A percentile compares a stretch with the other conserved stretches of the same genome.
These are phyloP conservation scores for Penicillium argentinense DNA, from an alignment of 495 filamentous ascomycete genomes.

Conservation along the genomic window DNA sequence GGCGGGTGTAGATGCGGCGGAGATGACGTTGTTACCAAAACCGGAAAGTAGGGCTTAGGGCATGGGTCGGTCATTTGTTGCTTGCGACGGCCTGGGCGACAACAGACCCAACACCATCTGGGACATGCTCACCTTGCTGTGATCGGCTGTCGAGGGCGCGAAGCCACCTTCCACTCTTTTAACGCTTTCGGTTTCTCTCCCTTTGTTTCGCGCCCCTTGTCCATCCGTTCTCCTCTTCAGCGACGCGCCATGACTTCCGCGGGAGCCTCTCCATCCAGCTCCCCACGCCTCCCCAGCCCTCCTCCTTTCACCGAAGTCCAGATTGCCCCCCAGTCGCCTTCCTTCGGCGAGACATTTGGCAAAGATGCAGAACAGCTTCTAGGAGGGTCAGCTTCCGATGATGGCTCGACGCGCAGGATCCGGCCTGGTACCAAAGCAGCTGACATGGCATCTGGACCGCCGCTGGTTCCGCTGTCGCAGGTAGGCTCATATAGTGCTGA, in stretches of 20 bases:
- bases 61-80: conserved; percentile 31
- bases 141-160: conserved; percentile 15
- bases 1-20: conserved; percentile 48
- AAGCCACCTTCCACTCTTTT: conserved; percentile 25
- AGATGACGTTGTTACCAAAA: conserved; percentile 42
- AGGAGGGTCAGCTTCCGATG: conserved; percentile 51
- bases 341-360: conserved; percentile 53
- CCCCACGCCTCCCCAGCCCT: conserved; percentile 83
- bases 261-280: conserved; percentile 70
- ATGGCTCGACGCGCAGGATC: conserved; percentile 77
- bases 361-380: conserved; percentile 35
- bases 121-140: conserved; percentile 15
- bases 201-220: conserved; percentile 18
- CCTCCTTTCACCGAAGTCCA: conserved; percentile 90
- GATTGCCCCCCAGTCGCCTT: conserved; percentile 79
- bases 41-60: conserved; percentile 44
- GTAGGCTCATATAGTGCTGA: conserved; percentile 48
- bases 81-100: conserved; percentile 13
- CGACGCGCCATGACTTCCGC: conserved; percentile 45
- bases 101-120: conserved; percentile 4
- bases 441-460: conserved; percentile 90
- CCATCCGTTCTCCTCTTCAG: conserved; percentile 1
- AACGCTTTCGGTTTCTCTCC: conserved; percentile 18
- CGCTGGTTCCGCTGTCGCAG: conserved; percentile 79
- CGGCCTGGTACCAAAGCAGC: conserved; percentile 85